These are phyloP conservation scores for Naematelia aurantialba DNA, from an alignment of 768 basidiomycete genomes.

Conservation along the genomic window DNA sequence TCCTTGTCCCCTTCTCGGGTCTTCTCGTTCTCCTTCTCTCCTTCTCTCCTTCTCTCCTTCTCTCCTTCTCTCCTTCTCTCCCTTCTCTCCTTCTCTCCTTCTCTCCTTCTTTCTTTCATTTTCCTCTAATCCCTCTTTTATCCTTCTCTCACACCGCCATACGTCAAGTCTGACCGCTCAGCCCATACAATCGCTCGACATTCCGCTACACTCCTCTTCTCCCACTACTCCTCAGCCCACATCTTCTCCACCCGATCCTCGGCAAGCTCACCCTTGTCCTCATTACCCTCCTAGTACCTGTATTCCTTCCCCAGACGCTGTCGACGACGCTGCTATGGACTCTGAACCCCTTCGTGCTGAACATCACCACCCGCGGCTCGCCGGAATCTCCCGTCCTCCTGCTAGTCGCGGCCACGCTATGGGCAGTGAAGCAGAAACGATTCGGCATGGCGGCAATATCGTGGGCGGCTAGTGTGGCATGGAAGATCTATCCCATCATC, in stretches of 20 bases:
- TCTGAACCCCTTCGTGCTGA: slow-evolving; percentile 88
- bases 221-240: slow-evolving; percentile 75
- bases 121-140: too few species aligned
- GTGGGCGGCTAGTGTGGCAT: slow-evolving; percentile 80
- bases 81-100: too few species aligned
- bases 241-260: slow-evolving; percentile 76
- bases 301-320: slow-evolving; percentile 22
- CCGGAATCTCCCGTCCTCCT: slow-evolving; percentile 83
- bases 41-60: too few species aligned
- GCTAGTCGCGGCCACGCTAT: slow-evolving; percentile 67
- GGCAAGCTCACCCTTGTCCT: slow-evolving; percentile 85
- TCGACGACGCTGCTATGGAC: slow-evolving; percentile 59
- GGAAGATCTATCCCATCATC: slow-evolving; percentile 95
- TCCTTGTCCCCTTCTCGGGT: too few species aligned
- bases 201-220: slow-evolving; percentile 96
- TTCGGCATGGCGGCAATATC: slow-evolving; percentile 61
- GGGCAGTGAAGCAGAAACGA: slow-evolving; percentile 14
- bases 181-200: slow-evolving; percentile 85
- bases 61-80: too few species aligned
- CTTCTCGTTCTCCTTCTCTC: too few species aligned
- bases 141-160: too few species aligned
- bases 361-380: slow-evolving; percentile 94
- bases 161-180: slow-evolving; percentile 51
- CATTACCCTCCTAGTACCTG: slow-evolving; percentile 69
- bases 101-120: too few species aligned